These are phyloP conservation scores for Xylariaceae sp. DNA, from an alignment of 2,329 filamentous ascomycete genomes.

Conservation along the genomic window DNA sequence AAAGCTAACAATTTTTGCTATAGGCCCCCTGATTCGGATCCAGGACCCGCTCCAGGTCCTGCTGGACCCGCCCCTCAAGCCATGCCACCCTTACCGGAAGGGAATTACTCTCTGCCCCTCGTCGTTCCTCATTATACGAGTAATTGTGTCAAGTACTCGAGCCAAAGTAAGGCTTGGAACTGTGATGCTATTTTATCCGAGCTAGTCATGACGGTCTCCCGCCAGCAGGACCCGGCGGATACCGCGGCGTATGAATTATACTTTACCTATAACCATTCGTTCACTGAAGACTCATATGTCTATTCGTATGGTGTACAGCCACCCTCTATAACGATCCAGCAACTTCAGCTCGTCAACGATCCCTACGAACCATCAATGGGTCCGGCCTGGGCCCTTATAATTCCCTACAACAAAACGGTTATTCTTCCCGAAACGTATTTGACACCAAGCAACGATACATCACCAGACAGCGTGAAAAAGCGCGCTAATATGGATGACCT, in stretches of 20 bases:
- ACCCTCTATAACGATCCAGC: conserved; percentile 39
- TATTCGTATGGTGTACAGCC: conserved; percentile 54
- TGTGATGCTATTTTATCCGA: conserved; percentile 51
- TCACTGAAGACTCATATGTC: conserved; percentile 34
- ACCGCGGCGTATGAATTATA: conserved; percentile 41
- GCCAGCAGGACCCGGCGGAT: conserved; percentile 25
- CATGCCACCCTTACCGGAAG: conserved; percentile 51
- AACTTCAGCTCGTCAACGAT: conserved; percentile 50
- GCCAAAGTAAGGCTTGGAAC: conserved; percentile 57
- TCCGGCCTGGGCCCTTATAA: conserved; percentile 52
- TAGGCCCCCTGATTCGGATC: conserved; percentile 18
- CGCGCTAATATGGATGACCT: conserved; percentile 32
- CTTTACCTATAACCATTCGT: conserved; percentile 38
- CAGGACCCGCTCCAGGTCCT: conserved; percentile 43
- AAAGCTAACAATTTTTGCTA: conserved; percentile 17
- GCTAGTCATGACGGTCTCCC: conserved; percentile 42
- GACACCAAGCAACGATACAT: conserved; percentile 6
- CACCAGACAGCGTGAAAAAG: conserved; percentile 24
- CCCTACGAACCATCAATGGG: conserved; percentile 45
- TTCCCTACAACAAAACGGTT: conserved; percentile 54
- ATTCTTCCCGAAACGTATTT: conserved; percentile 45
- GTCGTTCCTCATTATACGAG: conserved; percentile 46
- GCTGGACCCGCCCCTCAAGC: conserved; percentile 48
- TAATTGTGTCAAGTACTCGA: conserved; percentile 54
- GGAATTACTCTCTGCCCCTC: conserved; percentile 54